Base-by-base conservation (phyloP, 257 asterid species). In the Rauvolfia tetraphylla region DNA sequence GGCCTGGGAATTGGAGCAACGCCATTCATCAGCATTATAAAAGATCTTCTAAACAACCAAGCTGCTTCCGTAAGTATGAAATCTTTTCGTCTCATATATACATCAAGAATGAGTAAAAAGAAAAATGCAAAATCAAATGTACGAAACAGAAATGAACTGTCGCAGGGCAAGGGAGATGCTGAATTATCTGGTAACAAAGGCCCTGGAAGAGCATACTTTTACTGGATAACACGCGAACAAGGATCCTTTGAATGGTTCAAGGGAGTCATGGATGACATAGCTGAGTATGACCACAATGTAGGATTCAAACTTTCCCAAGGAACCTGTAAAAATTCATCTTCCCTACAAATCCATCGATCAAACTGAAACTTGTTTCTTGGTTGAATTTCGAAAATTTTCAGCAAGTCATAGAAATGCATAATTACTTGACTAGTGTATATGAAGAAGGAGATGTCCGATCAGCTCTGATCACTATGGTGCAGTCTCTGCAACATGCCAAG, bases 1-100 rank as follows among this genome's bases (percentile, higher is more conserved):
- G 98, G 98, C 68, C 80, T 95, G 80, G 98, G 98, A n/a, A 92
- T 92, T 7, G 98, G 98, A 72, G 98, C 97, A 67, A 95, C 98
- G 14, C 98, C 98, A 36, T 88, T 95, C 63, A 83, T 95, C 71
- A 91, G 98, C 89, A 92, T 95, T 65, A 79, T 95, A 10, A 92
- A 92, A 81, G 97, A 95, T 62, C 88, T 92, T 44, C 83, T 92
- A 38, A 87, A 95, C 83, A 81, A 72, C 9, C 87, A 85, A 72
- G 72, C 88, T 51, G 62, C 77, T 74, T 69, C 63, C 38, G 98
- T 91, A 79, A 88, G 90, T 78, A 38, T 63, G 39, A 56, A 56
- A 6, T 18, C 34, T 0, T 42, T 23, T 15, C 41, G 17, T 51
- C 29, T 29, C 11, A 15, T 25, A 25, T 17, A 49, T 41, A 68